A percentile compares a stretch with the other conserved stretches of the same genome.
Evolutionary conservation across 345 rosid species (phyloP).

Genomic region (Dipteronia sinensis): DNA sequence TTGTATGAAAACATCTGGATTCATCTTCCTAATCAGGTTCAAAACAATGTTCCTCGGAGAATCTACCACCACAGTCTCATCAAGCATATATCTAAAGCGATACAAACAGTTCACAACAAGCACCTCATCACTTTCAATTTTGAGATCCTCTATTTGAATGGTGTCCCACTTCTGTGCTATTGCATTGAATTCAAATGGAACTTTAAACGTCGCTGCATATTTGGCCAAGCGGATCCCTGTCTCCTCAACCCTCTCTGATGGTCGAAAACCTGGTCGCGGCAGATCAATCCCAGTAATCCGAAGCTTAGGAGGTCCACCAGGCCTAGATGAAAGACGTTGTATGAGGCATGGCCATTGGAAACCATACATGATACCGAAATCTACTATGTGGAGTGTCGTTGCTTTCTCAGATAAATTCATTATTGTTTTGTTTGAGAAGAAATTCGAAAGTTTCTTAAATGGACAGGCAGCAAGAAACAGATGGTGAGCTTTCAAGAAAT

Average conservation of each 20-base stretch:
- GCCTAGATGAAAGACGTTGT: conserved; percentile 43
- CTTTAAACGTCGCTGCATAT: conserved; percentile 50
- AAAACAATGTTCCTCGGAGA: conserved; percentile 53
- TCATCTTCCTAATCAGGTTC: conserved; percentile 41
- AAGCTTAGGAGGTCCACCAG: conserved; percentile 56
- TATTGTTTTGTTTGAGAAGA: conserved; percentile 53
- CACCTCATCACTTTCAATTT: conserved; percentile 48
- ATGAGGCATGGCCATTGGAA: conserved; percentile 72
- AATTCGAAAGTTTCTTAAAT: conserved; percentile 44
- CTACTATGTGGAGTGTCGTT: conserved; percentile 52
- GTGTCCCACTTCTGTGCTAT: conserved; percentile 69
- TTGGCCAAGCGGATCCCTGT: conserved; percentile 45
- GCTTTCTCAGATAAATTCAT: conserved; percentile 48
- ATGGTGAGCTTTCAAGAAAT: conserved; percentile 54
- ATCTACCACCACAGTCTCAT: conserved; percentile 53
- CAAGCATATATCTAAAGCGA: conserved; percentile 53
- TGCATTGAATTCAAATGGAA: conserved; percentile 56
- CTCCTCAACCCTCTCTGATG: conserved; percentile 61
- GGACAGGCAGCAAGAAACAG: conserved; percentile 54
- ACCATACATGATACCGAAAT: conserved; percentile 61
- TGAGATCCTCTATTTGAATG: conserved; percentile 53
- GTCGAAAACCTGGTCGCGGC: conserved; percentile 65
- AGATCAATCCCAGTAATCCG: conserved; percentile 58
- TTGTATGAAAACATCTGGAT: conserved; percentile 45
- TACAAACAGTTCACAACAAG: conserved; percentile 47